Conservation (phyloP, 2,329 filamentous ascomycete species). For the Xylaria sp. region DNA sequence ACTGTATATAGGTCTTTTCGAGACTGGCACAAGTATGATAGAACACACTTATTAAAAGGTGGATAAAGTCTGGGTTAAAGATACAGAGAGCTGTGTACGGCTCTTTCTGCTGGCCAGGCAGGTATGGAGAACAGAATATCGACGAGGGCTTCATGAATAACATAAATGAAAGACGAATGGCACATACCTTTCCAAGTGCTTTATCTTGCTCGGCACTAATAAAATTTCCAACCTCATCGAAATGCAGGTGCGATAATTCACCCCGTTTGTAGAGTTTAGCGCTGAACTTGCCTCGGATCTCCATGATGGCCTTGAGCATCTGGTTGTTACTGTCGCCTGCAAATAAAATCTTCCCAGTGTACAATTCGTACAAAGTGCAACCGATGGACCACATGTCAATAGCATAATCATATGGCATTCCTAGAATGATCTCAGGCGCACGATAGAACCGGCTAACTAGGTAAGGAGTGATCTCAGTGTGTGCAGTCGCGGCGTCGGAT, state of each 20-base stretch:
- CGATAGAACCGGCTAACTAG: constrained; percentile 97
- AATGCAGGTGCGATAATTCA: constrained; percentile 78
- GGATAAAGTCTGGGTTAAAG: not conserved
- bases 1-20: not conserved
- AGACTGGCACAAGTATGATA: not conserved
- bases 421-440: constrained; percentile 95
- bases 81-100: not conserved
- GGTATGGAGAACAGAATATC: not conserved
- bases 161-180: constrained; percentile 25
- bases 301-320: constrained; percentile 97
- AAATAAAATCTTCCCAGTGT: constrained; percentile 97
- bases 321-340: constrained; percentile 96
- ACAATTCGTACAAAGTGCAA: constrained; percentile 95
- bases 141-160: constrained; percentile 33
- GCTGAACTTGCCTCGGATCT: constrained; percentile 91
- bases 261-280: constrained; percentile 88
- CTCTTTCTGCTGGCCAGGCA: not conserved
- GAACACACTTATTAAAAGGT: not conserved
- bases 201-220: constrained; percentile 87
- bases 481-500: constrained; percentile 75
- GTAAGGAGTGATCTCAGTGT: constrained; percentile 90
- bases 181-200: constrained; percentile 78
- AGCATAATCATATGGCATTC: constrained; percentile 93
- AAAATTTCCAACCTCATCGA: constrained; percentile 86
- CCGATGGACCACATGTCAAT: constrained; percentile 99